Evolutionary conservation across 2,329 filamentous ascomycete genomes (phyloP), one percentile per base, ranked within the genome.

Genomic region (Emmonsiellopsis sp.): DNA sequence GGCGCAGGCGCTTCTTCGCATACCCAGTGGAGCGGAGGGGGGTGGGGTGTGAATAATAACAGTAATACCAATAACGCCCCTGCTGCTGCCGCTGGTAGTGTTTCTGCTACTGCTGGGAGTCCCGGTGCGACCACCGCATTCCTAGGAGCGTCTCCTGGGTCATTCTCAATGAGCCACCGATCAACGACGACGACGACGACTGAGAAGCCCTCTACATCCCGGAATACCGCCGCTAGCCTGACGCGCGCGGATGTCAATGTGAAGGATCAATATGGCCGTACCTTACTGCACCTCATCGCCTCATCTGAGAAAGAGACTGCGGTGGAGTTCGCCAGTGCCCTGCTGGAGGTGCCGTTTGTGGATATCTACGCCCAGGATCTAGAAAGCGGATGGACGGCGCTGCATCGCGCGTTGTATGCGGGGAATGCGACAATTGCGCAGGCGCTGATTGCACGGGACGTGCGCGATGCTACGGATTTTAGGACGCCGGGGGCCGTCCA

Each of bases 351-450:
- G 63, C 88, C 90, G 1, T 78, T 85, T 51, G 81, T 90, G 60
- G 93, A 98, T 70, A 74, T 97, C 7, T 93, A 95, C 63, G 76
- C 80, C 2, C 91, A 95, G 66, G 93, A 98, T 68, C 75, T 77
- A 6, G 93, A 98, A 69, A 97, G 87, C 69, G 92, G 91, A 44
- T 98, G 93, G 93, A 98, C 95, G 56, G 85, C 91, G 39, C 77
- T 98, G 40, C 93, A 98, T 66, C 82, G 93, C 62, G 88, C 91
- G 6, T 77, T 97, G 42, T 97, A 96, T 66, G 83, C 85, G 61
- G 92, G 92, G 46, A 96, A 96, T 64, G 83, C 93, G 49, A 84
- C 87, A 6, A 85, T 95, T 60, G 93, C 93, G 2, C 83, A 89
- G 46, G 76, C 88, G 17, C 82, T 98, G 34, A 76, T 98, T 58